Percentiles rank a stretch among this genome's conserved stretches.
Conservation (phyloP, 2,329 filamentous ascomycete species). For the Diplodia corticola region DNA sequence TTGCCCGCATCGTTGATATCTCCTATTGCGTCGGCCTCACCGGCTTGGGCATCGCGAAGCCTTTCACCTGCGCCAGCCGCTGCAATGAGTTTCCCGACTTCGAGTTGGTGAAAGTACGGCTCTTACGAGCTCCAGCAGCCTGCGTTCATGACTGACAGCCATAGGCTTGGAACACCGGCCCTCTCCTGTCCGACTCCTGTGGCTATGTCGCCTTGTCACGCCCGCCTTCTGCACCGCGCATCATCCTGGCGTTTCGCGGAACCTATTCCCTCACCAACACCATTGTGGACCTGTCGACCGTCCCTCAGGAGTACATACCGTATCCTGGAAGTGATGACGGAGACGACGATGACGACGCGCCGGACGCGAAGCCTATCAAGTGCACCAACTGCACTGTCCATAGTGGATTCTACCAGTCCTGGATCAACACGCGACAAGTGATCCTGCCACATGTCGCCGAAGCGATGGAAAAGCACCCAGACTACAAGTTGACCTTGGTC, state of each 20-base stretch:
- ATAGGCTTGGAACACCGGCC: conserved; percentile 84
- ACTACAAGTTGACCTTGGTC: conserved; percentile 74
- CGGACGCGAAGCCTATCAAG: conserved; percentile 45
- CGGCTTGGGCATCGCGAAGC: conserved; percentile 77
- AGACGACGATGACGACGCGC: conserved; percentile 35
- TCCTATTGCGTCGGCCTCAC: conserved; percentile 87
- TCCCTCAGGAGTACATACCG: conserved; percentile 86
- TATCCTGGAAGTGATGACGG: conserved; percentile 64
- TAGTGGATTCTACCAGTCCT: conserved; percentile 82
- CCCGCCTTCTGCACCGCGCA: conserved; percentile 56
- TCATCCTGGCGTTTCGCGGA: conserved; percentile 87
- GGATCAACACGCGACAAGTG: conserved; percentile 69
- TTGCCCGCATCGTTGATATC: conserved; percentile 90
- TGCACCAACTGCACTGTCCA: conserved; percentile 93
- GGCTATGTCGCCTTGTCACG: conserved; percentile 93
- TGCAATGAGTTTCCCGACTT: conserved; percentile 82
- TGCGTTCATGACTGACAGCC: conserved; percentile 14
- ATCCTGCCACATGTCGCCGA: conserved; percentile 68
- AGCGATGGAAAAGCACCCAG: conserved; percentile 62
- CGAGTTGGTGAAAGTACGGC: conserved; percentile 62
- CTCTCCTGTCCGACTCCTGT: conserved; percentile 83
- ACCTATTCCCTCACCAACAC: conserved; percentile 94
- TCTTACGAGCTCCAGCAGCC: neutral
- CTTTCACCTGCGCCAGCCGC: conserved; percentile 81
- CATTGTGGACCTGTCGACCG: conserved; percentile 82